Evolutionary conservation across 768 basidiomycete genomes (phyloP), one percentile per base, ranked within the genome.

Genomic region (Rhodotorula sphaerocarpa): DNA sequence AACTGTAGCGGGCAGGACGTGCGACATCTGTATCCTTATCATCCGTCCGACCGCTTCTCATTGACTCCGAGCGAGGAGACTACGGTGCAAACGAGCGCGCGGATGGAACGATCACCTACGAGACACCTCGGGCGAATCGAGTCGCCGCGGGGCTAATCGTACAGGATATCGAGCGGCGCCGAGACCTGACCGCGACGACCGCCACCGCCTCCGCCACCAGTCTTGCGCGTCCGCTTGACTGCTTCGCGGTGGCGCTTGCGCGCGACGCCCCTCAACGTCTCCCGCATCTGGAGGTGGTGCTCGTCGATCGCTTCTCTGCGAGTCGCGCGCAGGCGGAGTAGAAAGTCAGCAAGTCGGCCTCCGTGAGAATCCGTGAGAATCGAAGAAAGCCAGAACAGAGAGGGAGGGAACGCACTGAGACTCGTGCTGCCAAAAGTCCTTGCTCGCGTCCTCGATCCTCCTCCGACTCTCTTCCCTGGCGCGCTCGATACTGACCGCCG

Each of bases 181-280:
- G 48, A 39, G 9, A 16, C 16, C 36, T 39, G 36, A 39, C 36
- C 36, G 36, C 36, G 36, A 9, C n/a, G n/a, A n/a, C n/a, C 60
- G 6, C 4, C 31, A 7, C 33, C 42, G 10, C 54, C 12, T 42
- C 33, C n/a, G 20, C 42, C 43, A 16, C 31, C 61, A 23, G 23
- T 57, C 56, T 64, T 69, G 53, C 59, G 61, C 3, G 36, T 61
- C 39, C 63, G 27, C 60, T 69, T 69, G 57, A 57, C 55, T 36
- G 63, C 59, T 51, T 69, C 67, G 20, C 67, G 55, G 44, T 69
- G 67, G 1, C 67, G 46, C 50, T 69, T 69, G 11, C 67, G 30
- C 9, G 67, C 60, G 21, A 50, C 25, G 0, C 67, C 67, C 12
- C 67, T 30, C n/a, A 69, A 46, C 3, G 16, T 34, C 53, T 69